Evolutionary conservation across 2,329 filamentous ascomycete species (phyloP).

Genomic region (Colletotrichum sp.): DNA sequence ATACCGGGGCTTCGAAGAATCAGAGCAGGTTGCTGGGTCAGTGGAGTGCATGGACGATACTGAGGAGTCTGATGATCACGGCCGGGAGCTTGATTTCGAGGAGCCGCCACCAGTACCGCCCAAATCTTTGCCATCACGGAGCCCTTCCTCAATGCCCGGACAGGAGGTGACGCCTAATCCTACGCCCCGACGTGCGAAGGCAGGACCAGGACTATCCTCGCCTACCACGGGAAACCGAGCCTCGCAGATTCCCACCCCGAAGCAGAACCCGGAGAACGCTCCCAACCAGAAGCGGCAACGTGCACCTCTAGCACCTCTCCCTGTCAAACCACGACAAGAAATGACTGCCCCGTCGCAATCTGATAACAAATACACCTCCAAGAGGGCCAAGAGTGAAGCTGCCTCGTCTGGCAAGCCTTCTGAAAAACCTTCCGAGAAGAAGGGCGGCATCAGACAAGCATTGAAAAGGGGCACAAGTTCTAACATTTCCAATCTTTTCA

Average conservation of each 20-base stretch:
- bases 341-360: constrained; percentile 23
- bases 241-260: constrained; percentile 27
- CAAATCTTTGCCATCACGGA: constrained; percentile 15
- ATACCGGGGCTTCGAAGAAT: constrained; percentile 36
- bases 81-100: neutral
- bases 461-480: constrained; percentile 56
- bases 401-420: constrained; percentile 22
- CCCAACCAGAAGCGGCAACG: constrained; percentile 55
- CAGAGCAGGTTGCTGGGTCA: constrained; percentile 29
- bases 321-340: constrained; percentile 22
- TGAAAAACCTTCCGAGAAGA: constrained; percentile 45
- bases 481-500: constrained; percentile 53
- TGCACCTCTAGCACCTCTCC: constrained; percentile 35
- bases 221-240: neutral
- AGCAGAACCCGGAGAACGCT: constrained; percentile 33
- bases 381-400: constrained; percentile 33
- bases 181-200: neutral
- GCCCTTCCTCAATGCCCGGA: neutral
- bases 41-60: constrained; percentile 31
- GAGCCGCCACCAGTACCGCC: constrained; percentile 21
- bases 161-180: neutral
- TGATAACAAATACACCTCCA: constrained; percentile 30
- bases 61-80: constrained; percentile 2
- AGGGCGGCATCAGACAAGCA: constrained; percentile 51
- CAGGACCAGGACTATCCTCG: neutral